Evolutionary conservation across 1,284 basidiomycete genomes (phyloP), one percentile per base, ranked within the genome.

Genomic region (Ustilago xerochloae): DNA sequence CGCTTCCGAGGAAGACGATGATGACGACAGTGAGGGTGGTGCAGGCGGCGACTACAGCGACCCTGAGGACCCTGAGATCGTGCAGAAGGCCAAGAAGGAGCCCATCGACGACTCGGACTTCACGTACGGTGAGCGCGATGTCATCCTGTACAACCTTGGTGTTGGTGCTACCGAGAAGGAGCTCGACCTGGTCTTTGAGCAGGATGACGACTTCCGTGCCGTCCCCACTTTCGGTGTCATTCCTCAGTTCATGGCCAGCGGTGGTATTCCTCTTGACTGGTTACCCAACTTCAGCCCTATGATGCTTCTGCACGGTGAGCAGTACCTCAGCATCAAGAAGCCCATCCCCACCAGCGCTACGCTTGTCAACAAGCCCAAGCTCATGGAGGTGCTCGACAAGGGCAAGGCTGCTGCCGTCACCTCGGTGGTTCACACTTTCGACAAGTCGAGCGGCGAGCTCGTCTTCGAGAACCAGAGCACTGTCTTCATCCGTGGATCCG

Each of bases 281-380:
- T 86, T 99, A 69, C 96, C 96, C 24, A 93, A 97, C 86, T 99
- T 91, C 87, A 95, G 67, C 84, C 94, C 93, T 89, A 93, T 94
- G 67, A 97, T 94, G 87, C 88, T 99, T n/a, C 88, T 99, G 28
- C 97, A 99, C 85, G 96, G 96, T 63, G 96, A 99, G 85, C 97
- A 99, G 84, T 98, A 93, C 85, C 87, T 99, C 68, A 88, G 90
- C 69, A 94, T 99, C 86, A 92, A 93, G 82, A 90, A 87, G 59
- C 90, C 91, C 0, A 93, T 98, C 74, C 95, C 96, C 0, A 94
- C 93, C 0, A 90, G 88, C 68, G 95, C 90, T 3, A 90, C 91
- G n/a, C 87, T 98, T 33, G 88, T 93, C 41, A 96, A 89, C 84
- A 88, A 91, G 79, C 88, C 90, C 10, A 89, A 84, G 58, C 80